phyloP scores from a whole-genome alignment of 2,329 filamentous ascomycete species.

The Mariannaea sp. region DNA sequence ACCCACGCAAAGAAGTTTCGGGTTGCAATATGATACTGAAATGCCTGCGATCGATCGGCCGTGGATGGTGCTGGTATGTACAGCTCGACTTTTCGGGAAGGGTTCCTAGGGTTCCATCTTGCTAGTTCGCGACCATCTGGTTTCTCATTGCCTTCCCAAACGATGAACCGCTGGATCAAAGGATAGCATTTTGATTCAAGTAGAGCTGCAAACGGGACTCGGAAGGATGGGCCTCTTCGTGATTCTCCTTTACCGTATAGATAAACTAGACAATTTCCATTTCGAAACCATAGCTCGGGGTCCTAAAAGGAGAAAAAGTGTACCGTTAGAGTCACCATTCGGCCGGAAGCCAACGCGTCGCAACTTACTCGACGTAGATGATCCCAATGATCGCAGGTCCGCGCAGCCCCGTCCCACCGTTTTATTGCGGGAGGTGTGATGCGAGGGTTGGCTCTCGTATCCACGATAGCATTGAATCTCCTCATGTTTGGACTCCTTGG shows the following conservation, averaged over 20 bases:
- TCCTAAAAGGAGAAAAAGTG: conserved; percentile 55
- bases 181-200: conserved; percentile 62
- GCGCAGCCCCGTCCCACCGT: conserved; percentile 57
- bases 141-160: conserved; percentile 37
- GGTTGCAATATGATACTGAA: conserved; percentile 68
- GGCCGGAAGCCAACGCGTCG: not conserved
- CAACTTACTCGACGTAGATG: conserved; percentile 52
- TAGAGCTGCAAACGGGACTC: conserved; percentile 63
- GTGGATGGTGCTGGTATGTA: conserved; percentile 70
- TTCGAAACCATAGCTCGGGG: conserved; percentile 68
- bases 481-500: conserved; percentile 24
- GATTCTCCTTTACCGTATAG: conserved; percentile 70
- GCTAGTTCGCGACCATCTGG: conserved; percentile 40
- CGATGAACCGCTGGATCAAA: conserved; percentile 60
- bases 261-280: conserved; percentile 73
- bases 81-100: conserved; percentile 56
- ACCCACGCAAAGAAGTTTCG: conserved; percentile 79
- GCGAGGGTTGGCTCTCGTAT: conserved; percentile 28
- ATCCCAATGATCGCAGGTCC: conserved; percentile 52
- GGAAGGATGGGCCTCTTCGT: conserved; percentile 69
- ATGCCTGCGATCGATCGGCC: conserved; percentile 57
- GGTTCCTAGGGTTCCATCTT: conserved; percentile 40
- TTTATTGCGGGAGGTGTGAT: conserved; percentile 39
- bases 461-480: conserved; percentile 38
- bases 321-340: not conserved